Conservation (phyloP, 1,139 yeast species). For the Kodamaea plutei region DNA sequence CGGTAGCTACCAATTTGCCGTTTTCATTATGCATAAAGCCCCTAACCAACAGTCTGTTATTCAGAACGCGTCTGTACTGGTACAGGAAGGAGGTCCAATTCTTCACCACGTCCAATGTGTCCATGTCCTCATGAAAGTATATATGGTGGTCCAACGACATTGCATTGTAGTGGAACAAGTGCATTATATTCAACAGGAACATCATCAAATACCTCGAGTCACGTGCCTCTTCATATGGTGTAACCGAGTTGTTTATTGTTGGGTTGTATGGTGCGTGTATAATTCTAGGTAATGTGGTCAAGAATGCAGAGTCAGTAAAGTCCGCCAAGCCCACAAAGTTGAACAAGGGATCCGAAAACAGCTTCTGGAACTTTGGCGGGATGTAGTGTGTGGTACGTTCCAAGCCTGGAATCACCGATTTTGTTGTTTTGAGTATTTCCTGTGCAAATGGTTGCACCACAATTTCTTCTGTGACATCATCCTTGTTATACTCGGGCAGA, state of each 20-base stretch:
- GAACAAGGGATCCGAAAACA: constrained; percentile 27
- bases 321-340: constrained; percentile 40
- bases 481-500: constrained; percentile 12
- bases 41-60: constrained; percentile 36
- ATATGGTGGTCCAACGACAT: constrained; percentile 48
- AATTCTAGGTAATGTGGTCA: constrained; percentile 42
- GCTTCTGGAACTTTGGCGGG: constrained; percentile 15
- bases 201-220: constrained; percentile 33
- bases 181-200: constrained; percentile 36
- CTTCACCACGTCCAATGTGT: constrained; percentile 31
- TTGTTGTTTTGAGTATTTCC: constrained; percentile 1
- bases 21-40: constrained; percentile 34
- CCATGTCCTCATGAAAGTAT: constrained; percentile 36
- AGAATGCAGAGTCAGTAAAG: constrained; percentile 37
- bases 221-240: constrained; percentile 29
- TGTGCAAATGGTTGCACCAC: constrained; percentile 5
- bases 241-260: constrained; percentile 28
- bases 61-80: constrained; percentile 34
- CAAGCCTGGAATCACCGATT: constrained; percentile 3
- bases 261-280: constrained; percentile 46
- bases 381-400: constrained; percentile 3
- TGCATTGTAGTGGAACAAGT: constrained; percentile 43
- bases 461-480: constrained; percentile 3
- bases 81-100: constrained; percentile 41
- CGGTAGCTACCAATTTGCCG: constrained; percentile 38